Evolutionary conservation across 2,329 filamentous ascomycete species (phyloP).

Genomic region (Colletotrichum tropicale): DNA sequence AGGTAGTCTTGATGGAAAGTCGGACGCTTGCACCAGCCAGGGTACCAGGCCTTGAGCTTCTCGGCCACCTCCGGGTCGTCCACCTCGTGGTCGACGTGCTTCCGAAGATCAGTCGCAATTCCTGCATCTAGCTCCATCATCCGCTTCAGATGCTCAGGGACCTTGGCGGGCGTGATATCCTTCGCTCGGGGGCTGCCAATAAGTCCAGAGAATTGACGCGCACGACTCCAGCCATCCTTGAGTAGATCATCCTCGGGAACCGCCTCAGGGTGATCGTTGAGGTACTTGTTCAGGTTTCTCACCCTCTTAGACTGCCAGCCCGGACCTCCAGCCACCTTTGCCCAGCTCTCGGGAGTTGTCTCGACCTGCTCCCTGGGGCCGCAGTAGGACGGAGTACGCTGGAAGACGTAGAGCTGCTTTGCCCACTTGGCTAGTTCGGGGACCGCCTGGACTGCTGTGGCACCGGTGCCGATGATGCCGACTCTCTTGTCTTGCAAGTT

Average conservation of each 20-base stretch:
- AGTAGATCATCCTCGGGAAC: constrained; percentile 44
- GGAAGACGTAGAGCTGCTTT: constrained; percentile 57
- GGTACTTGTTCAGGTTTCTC: background rate
- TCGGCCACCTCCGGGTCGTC: constrained; percentile 53
- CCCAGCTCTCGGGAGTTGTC: constrained; percentile 45
- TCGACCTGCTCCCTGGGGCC: constrained; percentile 36
- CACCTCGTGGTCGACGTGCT: constrained; percentile 52
- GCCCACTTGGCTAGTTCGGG: constrained; percentile 50
- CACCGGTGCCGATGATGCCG: constrained; percentile 54
- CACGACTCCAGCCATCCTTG: constrained; percentile 48
- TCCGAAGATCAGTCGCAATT: constrained; percentile 45
- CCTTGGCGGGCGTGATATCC: constrained; percentile 11
- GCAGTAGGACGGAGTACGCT: constrained; percentile 54
- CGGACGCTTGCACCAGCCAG: constrained; percentile 66
- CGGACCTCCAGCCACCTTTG: constrained; percentile 14
- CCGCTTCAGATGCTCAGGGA: constrained; percentile 33
- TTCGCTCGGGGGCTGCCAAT: constrained; percentile 3
- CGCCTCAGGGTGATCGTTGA: background rate
- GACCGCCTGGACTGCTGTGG: constrained; percentile 49
- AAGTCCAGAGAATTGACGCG: background rate
- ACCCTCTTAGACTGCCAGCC: constrained; percentile 47
- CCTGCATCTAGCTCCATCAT: constrained; percentile 45
- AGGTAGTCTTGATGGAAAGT: constrained; percentile 66
- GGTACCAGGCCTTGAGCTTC: constrained; percentile 63
- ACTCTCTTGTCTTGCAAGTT: constrained; percentile 51